phyloP scores from a whole-genome alignment of 2,329 filamentous ascomycete genomes.

The Colletotrichum sp. region DNA sequence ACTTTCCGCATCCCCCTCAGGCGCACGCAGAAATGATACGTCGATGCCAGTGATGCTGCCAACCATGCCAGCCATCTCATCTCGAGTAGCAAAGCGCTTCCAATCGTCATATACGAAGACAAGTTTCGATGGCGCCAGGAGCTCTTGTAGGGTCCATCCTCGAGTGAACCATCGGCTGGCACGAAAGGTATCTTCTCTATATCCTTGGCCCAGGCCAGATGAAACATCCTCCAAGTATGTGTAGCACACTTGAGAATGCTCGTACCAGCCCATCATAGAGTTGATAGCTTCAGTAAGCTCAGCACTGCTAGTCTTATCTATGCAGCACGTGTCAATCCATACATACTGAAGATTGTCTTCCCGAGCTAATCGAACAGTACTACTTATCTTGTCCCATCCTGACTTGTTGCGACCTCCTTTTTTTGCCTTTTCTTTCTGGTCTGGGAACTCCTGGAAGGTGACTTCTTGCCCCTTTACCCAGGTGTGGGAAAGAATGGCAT shows the following conservation, averaged over 20 bases:
- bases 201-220: too few species aligned
- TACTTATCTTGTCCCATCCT: accelerated
- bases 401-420: background rate
- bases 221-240: accelerated
- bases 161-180: background rate
- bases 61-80: accelerated
- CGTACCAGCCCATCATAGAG: background rate
- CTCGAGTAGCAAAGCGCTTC: accelerated
- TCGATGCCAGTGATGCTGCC: background rate
- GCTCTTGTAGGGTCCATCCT: accelerated
- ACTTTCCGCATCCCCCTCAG: too few species aligned
- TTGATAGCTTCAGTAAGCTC: background rate
- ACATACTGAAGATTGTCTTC: accelerated
- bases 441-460: background rate
- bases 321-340: background rate
- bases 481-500: background rate
- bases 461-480: background rate
- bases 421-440: too few species aligned
- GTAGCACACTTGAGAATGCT: background rate
- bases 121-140: accelerated
- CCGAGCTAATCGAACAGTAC: accelerated
- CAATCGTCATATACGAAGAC: accelerated
- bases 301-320: background rate
- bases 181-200: background rate
- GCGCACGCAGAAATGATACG: background rate